Base-by-base conservation (phyloP, 2,329 filamentous ascomycete species). In the Alternaria panax region DNA sequence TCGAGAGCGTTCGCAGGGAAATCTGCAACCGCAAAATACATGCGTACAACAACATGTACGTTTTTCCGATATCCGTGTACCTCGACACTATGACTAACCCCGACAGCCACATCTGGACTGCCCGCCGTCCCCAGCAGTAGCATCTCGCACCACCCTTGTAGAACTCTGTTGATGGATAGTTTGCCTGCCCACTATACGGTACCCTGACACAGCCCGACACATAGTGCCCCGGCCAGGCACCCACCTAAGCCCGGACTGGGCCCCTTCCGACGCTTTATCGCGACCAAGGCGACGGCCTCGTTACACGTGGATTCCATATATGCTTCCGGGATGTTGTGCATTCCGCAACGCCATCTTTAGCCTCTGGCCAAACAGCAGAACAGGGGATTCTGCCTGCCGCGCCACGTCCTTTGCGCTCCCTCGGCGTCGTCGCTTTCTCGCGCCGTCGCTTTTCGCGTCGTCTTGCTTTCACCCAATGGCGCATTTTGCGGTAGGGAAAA, bases 41-140 rank as follows among this genome's bases (percentile, higher is more conserved):
- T 77, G 87, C 86, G 41, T 96, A 92, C 79, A 92, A 92, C 77
- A 88, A 86, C 64, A 82, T 93, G 91, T 93, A 82, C 86, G 90
- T 87, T 63, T 58, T 57, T 27, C 54, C 65, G 14, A 34, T 3
- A 14, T 34, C 11, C 30, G 11, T 34, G 30, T 34, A 14, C 30
- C 30, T 14, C 14, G 9, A 7, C 11, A 34, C 30, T 14, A 14
- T 5, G 11, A 57, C 74, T 76, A 62, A 76, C 60, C 65, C 67
- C 65, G 20, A 54, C 55, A 83, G 81, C 69, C 80, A 82, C 69
- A 79, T 82, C 61, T 82, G 80, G 80, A 82, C 79, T 27, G 81
- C 81, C 43, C 76, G 80, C 56, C 77, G 79, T 63, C 81, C 80
- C 27, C 75, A 78, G 62, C 76, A 79, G 66, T 79, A 74, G 74